Evolutionary conservation across 2,329 filamentous ascomycete species (phyloP).

Genomic region (Colletotrichum spinosum): DNA sequence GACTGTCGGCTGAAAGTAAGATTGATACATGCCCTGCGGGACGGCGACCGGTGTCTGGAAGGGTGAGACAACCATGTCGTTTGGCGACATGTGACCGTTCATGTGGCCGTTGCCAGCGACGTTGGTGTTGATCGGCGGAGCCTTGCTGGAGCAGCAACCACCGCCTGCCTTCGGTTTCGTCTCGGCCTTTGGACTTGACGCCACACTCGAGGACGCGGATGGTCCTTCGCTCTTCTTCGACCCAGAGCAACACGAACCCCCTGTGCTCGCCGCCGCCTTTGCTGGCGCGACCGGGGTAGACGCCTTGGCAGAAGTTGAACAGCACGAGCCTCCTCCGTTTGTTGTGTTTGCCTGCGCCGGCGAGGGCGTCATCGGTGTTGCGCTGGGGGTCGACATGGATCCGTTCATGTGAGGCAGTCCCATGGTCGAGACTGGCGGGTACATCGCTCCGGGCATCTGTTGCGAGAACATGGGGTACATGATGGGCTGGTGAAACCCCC

Average conservation of each 20-base stretch:
- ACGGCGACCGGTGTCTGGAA: conserved; percentile 51
- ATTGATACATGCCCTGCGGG: conserved; percentile 51
- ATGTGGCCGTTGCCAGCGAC: conserved; percentile 25
- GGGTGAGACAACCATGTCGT: conserved; percentile 45
- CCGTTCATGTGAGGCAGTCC: conserved; percentile 17
- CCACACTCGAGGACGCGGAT: conserved; percentile 29
- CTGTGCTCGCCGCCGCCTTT: conserved; percentile 7
- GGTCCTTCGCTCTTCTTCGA: conserved; percentile 27
- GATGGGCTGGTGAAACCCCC: conserved; percentile 34
- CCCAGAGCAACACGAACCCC: conserved; percentile 41
- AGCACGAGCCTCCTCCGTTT: conserved; percentile 28
- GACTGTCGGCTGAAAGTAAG: conserved; percentile 58
- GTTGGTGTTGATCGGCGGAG: conserved; percentile 31
- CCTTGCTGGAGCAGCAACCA: conserved; percentile 52
- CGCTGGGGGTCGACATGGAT: neutral
- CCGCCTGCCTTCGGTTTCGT: conserved; percentile 39
- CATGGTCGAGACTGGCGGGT: conserved; percentile 17
- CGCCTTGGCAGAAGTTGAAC: conserved; percentile 17
- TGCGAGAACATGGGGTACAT: conserved; percentile 34
- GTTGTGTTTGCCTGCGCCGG: conserved; percentile 3
- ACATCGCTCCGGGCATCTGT: conserved; percentile 26
- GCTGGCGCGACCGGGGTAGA: neutral
- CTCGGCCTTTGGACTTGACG: conserved; percentile 34
- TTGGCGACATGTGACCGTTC: conserved; percentile 41
- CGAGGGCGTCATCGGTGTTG: conserved; percentile 10